Evolutionary conservation across 1,139 yeast species (phyloP).

Genomic region (Diutina pseudorugosa): DNA sequence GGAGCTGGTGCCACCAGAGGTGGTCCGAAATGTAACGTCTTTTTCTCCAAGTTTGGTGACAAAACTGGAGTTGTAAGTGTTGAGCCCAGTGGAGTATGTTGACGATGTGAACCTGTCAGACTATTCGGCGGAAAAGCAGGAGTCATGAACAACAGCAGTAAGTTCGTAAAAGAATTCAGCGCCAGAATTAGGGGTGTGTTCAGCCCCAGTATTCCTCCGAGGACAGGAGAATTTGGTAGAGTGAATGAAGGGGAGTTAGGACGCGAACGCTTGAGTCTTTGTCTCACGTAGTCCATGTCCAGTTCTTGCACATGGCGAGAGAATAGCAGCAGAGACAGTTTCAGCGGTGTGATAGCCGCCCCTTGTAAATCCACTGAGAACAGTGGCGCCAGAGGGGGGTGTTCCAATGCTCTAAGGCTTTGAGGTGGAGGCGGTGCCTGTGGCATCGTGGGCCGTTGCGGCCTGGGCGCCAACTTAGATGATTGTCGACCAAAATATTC

Average conservation of each 20-base stretch:
- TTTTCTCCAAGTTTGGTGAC: neutral
- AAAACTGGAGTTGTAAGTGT: slow-evolving; percentile 2
- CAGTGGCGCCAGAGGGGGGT: slow-evolving; percentile 1
- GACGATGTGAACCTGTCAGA: neutral
- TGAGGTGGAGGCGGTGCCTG: neutral
- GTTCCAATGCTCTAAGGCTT: neutral
- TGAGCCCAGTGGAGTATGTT: neutral
- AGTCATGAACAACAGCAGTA: slow-evolving; percentile 30
- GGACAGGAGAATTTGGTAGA: slow-evolving; percentile 10
- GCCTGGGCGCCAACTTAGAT: neutral
- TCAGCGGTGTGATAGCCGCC: neutral
- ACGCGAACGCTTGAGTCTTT: slow-evolving; percentile 53
- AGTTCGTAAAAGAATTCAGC: slow-evolving; percentile 33
- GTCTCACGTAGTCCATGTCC: slow-evolving; percentile 34
- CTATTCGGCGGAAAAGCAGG: slow-evolving; percentile 19
- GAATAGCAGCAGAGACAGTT: slow-evolving; percentile 1
- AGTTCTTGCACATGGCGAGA: slow-evolving; percentile 21
- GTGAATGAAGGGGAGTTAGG: slow-evolving; percentile 53
- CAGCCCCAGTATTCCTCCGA: slow-evolving; percentile 26
- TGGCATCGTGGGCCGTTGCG: neutral
- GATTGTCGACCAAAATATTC: slow-evolving; percentile 22
- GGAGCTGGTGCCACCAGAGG: neutral
- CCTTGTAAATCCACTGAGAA: neutral
- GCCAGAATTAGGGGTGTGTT: slow-evolving; percentile 35
- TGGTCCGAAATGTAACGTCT: neutral